Conservation (phyloP, 2,329 filamentous ascomycete species). For the Fusarium globosum region DNA sequence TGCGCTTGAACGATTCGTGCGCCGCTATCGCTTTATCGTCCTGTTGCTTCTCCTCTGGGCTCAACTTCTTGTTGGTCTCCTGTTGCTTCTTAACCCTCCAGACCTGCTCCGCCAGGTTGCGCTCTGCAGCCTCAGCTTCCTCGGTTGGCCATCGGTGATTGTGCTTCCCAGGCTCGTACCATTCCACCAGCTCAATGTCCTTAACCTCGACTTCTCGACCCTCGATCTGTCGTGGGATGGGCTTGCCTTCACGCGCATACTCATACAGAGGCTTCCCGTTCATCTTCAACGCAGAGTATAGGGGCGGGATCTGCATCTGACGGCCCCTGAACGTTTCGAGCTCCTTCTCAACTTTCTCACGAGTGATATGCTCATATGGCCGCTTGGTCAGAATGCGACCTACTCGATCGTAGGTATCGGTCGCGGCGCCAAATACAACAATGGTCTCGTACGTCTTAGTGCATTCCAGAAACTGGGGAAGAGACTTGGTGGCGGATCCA, state of each 20-base stretch:
- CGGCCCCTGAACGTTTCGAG: slow-evolving; percentile 81
- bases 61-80: slow-evolving; percentile 60
- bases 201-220: slow-evolving; percentile 81
- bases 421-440: slow-evolving; percentile 89
- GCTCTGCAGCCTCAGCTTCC: slow-evolving; percentile 81
- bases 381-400: slow-evolving; percentile 84
- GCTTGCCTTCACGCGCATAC: slow-evolving; percentile 90
- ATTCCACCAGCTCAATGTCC: slow-evolving; percentile 85
- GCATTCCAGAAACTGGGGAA: slow-evolving; percentile 83
- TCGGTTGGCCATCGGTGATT: slow-evolving; percentile 81
- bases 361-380: slow-evolving; percentile 83
- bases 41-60: slow-evolving; percentile 65
- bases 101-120: slow-evolving; percentile 78
- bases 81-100: slow-evolving; percentile 71
- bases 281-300: slow-evolving; percentile 93
- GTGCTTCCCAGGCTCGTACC: slow-evolving; percentile 84
- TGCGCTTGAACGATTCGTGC: slow-evolving; percentile 68
- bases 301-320: slow-evolving; percentile 88
- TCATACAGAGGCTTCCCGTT: slow-evolving; percentile 96
- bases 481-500: slow-evolving; percentile 85
- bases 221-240: slow-evolving; percentile 86
- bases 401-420: slow-evolving; percentile 89
- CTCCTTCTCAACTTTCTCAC: slow-evolving; percentile 79
- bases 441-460: slow-evolving; percentile 94
- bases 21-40: slow-evolving; percentile 66